Base-by-base conservation (phyloP, 371 early-diverging fungal genomes). In the Coemansia linderi region DNA sequence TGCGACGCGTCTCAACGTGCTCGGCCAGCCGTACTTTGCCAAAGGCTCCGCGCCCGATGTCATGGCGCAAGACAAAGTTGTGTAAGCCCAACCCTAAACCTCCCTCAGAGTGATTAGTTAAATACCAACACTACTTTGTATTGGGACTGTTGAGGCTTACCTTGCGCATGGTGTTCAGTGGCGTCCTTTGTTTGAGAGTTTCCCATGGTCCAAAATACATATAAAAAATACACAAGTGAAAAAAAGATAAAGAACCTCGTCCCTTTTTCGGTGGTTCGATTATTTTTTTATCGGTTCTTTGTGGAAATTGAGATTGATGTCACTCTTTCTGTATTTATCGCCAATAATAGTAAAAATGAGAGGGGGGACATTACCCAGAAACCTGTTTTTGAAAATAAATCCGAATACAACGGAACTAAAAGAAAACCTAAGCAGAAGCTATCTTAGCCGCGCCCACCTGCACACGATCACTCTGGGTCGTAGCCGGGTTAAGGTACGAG, bases 401-500 rank as follows among this genome's bases (percentile, higher is more conserved):
- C 33, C 33, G 33, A 33, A 33, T 33, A 33, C 33, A 33, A 33
- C 33, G 33, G 33, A 33, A 33, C 33, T 33, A 33, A 6, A 33
- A 33, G 6, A 33, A 33, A 33, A 33, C 6, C 6, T 63, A 71
- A 37, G 67, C 64, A 22, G 71, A 54, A 10, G 71, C 62, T 12
- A 78, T 78, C 76, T 78, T 78, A n/a, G 71, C 56, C 0, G 79
- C 79, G 0, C 79, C 79, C 6, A 78, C 79, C 67, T 74, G 76
- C 62, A 78, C 79, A 13, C 79, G 79, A 61, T 78, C 79, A 65
- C 64, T 50, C 63, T 68, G 66, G 13, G 69, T 13, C 2, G 60
- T 65, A 0, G 76, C 63, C 27, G 92, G 91, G 64, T 88, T 86
- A 54, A 92, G 84, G 84, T 96, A 97, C 66, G 93, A 92, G 73